Percentiles rank a stretch among this genome's conserved stretches.
These are phyloP conservation scores for Zalaria sp. DNA, from an alignment of 2,329 filamentous ascomycete species.

Conservation along the genomic window DNA sequence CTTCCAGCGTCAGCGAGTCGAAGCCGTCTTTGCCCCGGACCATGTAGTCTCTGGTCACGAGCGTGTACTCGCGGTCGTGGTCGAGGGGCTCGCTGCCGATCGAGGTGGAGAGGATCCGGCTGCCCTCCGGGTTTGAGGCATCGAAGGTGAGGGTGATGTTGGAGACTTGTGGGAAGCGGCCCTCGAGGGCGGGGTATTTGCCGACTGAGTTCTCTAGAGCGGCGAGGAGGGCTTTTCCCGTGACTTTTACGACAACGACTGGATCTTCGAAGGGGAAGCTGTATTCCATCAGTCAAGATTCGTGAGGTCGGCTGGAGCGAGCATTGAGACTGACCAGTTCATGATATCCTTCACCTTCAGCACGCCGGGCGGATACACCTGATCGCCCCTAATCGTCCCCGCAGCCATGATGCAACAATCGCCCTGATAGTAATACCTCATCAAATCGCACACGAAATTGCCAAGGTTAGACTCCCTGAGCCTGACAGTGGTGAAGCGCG, in stretches of 20 bases:
- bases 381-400: constrained; percentile 76
- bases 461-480: constrained; percentile 68
- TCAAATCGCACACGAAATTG: constrained; percentile 85
- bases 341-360: constrained; percentile 70
- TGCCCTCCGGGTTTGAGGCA: constrained; percentile 42
- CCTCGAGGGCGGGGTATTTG: constrained; percentile 70
- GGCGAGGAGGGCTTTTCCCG: constrained; percentile 58
- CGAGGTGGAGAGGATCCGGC: constrained; percentile 48
- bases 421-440: constrained; percentile 67
- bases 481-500: constrained; percentile 71
- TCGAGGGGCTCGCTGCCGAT: constrained; percentile 51
- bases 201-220: constrained; percentile 76
- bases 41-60: constrained; percentile 83
- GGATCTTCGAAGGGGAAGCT: constrained; percentile 83
- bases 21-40: constrained; percentile 77
- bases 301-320: not conserved
- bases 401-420: constrained; percentile 77
- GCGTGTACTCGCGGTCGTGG: constrained; percentile 48
- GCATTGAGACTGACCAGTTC: constrained; percentile 38
- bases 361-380: constrained; percentile 72
- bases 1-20: constrained; percentile 56
- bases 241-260: constrained; percentile 60
- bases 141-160: constrained; percentile 68
- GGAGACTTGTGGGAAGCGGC: constrained; percentile 71
- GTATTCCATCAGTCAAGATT: constrained; percentile 12